Conservation (phyloP, 345 rosid genomes). For the Hibiscus trionum region DNA sequence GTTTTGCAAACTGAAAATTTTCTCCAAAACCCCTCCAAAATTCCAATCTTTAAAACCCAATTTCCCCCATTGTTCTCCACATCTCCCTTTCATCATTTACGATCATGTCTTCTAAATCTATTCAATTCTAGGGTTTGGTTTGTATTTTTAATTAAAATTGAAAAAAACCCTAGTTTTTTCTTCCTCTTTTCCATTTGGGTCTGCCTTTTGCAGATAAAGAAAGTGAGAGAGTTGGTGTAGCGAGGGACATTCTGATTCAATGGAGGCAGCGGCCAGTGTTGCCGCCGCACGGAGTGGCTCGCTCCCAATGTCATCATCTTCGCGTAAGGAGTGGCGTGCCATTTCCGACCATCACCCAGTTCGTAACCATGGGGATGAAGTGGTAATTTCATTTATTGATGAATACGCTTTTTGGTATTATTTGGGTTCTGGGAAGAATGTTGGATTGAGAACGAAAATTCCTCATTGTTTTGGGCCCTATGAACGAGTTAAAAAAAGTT, state of each 20-base stretch:
- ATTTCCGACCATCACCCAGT: conserved; percentile 72
- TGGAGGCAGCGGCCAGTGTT: conserved; percentile 71
- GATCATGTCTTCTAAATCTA: neutral
- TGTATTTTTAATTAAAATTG: neutral
- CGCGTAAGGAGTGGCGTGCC: conserved; percentile 94
- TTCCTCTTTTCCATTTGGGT: neutral
- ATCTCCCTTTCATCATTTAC: neutral
- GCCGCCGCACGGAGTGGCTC: conserved; percentile 64
- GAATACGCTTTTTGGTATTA: neutral
- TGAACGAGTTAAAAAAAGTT: neutral
- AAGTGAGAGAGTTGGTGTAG: conserved; percentile 21
- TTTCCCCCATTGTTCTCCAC: neutral
- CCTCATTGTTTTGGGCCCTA: neutral
- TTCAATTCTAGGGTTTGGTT: conserved; percentile 25
- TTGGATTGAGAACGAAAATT: conserved; percentile 2
- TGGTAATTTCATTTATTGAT: conserved; percentile 19
- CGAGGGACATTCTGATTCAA: conserved; percentile 20
- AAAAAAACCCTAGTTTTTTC: conserved; percentile 25
- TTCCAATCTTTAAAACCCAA: conserved; percentile 12
- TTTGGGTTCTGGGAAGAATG: neutral
- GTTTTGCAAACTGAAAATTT: conserved; percentile 10
- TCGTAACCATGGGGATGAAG: conserved; percentile 53
- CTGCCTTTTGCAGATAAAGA: conserved; percentile 1
- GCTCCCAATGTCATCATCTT: conserved; percentile 40
- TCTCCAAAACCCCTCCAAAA: conserved; percentile 20